Evolutionary conservation across 768 basidiomycete species (phyloP), one percentile per base, ranked within the genome.

Genomic region (Leccinum subgranulosum): DNA sequence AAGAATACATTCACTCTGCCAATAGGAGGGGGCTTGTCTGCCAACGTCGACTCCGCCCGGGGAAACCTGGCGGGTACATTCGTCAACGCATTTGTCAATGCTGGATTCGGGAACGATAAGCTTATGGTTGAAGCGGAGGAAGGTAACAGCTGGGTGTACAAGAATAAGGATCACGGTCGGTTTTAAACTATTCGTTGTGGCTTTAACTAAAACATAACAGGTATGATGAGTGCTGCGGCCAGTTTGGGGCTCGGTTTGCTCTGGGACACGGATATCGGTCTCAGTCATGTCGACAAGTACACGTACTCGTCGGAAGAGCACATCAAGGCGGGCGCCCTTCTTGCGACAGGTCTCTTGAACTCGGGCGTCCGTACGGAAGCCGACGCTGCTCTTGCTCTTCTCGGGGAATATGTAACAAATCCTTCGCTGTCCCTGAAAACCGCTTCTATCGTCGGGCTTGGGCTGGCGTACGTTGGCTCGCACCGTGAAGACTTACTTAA

Each of bases 31-130:
- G 81, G 84, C 25, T 76, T 87, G 12, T 82, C 86, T 3, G 80
- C 88, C 0, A 90, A 86, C 58, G 86, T 97, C 49, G 95, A 98
- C 67, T 97, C 95, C 6, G 96, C 97, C 23, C 83, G 91, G 57
- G 94, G 88, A 46, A 98, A 98, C 73, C 75, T 98, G 57, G 96
- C 97, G 0, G 92, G 94, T 3, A 97, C 96, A 1, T 98, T 98
- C 62, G 97, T 99, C 60, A 98, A 99, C 67, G 97, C 94, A 1
- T 99, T 98, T 59, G 96, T 98, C 53, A 99, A 99, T 67, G 96
- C 94, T 46, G 97, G 96, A 0, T 99, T 95, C 68, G 94, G 94
- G 23, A 99, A 99, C 70, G 97, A 99, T 73, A 98, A 97, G 71
- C 82, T 99, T 54, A 96, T 99, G 92, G 94, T 95, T 6, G 89